These are phyloP conservation scores for Rosellinia necatrix DNA, from an alignment of 2,329 filamentous ascomycete species.

Conservation along the genomic window DNA sequence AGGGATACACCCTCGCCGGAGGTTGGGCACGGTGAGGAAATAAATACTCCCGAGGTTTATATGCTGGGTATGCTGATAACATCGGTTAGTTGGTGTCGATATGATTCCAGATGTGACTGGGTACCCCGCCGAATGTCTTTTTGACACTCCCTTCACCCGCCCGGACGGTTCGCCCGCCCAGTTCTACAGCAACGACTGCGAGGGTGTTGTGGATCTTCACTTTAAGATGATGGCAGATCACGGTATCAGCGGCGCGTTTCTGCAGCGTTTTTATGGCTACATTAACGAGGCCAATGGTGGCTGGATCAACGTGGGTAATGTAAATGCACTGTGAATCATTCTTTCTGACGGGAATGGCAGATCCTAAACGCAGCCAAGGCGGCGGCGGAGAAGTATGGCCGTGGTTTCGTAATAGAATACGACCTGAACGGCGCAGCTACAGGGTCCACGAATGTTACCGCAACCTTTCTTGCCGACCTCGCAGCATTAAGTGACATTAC, in stretches of 20 bases:
- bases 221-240: constrained; percentile 34
- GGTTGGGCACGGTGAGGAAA: constrained; percentile 31
- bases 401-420: constrained; percentile 36
- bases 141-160: constrained; percentile 33
- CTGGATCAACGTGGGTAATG: constrained; percentile 29
- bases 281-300: constrained; percentile 33
- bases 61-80: neutral
- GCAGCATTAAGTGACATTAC: constrained; percentile 28
- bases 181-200: constrained; percentile 35
- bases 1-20: constrained; percentile 31
- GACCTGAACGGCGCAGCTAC: constrained; percentile 33
- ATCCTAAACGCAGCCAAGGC: constrained; percentile 30
- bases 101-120: constrained; percentile 34
- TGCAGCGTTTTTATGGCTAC: constrained; percentile 35
- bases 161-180: constrained; percentile 26
- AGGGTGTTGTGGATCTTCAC: constrained; percentile 35
- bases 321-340: neutral
- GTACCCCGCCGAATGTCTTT: constrained; percentile 34
- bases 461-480: constrained; percentile 32
- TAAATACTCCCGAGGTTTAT: neutral
- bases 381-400: constrained; percentile 36
- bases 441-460: constrained; percentile 29
- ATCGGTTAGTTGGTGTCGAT: constrained; percentile 31
- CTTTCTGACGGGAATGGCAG: constrained; percentile 17
- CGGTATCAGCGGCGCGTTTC: constrained; percentile 34